Base-by-base conservation (phyloP, 73 alveolate genomes). In the Paramecium pentaurelia region DNA sequence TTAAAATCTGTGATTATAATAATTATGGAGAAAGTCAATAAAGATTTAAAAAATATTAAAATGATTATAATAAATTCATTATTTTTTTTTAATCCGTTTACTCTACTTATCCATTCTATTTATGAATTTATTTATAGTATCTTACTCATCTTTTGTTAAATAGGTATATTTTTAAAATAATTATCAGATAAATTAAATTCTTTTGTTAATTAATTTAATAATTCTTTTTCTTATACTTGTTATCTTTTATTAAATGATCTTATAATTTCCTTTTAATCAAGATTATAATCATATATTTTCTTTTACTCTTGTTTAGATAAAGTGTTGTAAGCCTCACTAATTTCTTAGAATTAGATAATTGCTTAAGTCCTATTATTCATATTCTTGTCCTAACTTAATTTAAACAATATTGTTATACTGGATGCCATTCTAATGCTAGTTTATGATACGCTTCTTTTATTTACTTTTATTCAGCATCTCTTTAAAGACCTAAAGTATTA, bases 401-500 rank as follows among this genome's bases (percentile, higher is more conserved):
- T 45, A 45, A 32, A 47, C 34, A 34, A 20, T 12, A 42, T 27
- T 8, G 7, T 8, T 1, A 77, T 77, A 77, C 89, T 77, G 89
- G 89, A 77, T 77, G 89, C 71, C 71, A 77, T 77, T 42, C 22
- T 38, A 77, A 42, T 38, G 89, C 89, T 2, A 77, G 27, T 77
- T 77, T 77, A 22, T 77, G 64, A 77, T 38, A 77, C 2, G 89
- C 89, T 1, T 34, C 27, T 30, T 77, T 77, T 16, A 77, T 77
- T 30, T 77, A 11, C 18, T 22, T 1, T 18, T 28, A 14, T 11
- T 77, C 27, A 7, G 89, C 89, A 77, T 75, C 88, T 42, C 88
- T 75, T 36, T 77, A 5, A 3, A 77, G 37, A 14, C 71, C 89
- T 38, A 77, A 77, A 77, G 71, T 77, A 18, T 77, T 30, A 44